These are phyloP conservation scores for Firmiana major DNA, from an alignment of 345 rosid genomes.

Conservation along the genomic window DNA sequence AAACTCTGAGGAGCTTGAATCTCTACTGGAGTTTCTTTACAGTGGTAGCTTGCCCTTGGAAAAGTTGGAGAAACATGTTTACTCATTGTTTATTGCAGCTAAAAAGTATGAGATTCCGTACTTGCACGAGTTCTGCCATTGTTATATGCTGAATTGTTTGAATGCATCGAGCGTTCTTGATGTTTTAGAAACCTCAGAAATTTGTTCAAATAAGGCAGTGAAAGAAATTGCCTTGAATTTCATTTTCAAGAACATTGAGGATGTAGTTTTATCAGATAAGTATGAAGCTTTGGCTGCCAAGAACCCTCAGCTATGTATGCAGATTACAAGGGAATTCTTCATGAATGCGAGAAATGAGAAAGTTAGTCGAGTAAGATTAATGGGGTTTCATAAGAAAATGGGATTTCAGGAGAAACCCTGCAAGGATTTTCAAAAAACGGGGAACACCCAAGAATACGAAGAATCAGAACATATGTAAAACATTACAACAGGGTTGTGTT, in stretches of 20 bases:
- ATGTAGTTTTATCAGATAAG: constrained; percentile 47
- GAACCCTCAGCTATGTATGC: constrained; percentile 40
- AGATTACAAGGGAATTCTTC: constrained; percentile 43
- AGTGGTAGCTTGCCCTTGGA: constrained; percentile 45
- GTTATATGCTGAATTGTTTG: constrained; percentile 49
- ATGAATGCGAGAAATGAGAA: constrained; percentile 32
- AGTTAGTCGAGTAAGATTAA: not conserved
- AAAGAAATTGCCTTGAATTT: constrained; percentile 55
- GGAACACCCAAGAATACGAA: not conserved
- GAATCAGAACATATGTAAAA: not conserved
- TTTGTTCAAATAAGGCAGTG: constrained; percentile 48
- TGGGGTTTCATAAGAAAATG: not conserved
- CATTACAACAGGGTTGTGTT: too few relatives aligned
- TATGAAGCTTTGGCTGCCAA: constrained; percentile 55
- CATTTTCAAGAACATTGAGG: constrained; percentile 57
- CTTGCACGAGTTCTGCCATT: constrained; percentile 53
- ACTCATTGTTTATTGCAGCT: constrained; percentile 54
- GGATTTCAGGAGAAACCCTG: not conserved
- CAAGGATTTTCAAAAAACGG: not conserved
- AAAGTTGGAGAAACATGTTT: constrained; percentile 51
- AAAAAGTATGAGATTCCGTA: constrained; percentile 69
- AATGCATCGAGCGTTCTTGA: constrained; percentile 55
- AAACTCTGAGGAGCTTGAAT: constrained; percentile 46
- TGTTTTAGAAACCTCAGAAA: constrained; percentile 59
- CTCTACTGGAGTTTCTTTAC: constrained; percentile 72